These are phyloP conservation scores for Zea mays DNA, from an alignment of 176 grass and related monocot species.

Conservation along the genomic window Zm-B73-REFERENCE-NAM-5.0 NC_050096.1:171127001-171127500, in stretches of 20 bases:
- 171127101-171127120: background rate
- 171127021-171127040: background rate
- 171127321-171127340: constrained; percentile 72
- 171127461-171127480: background rate
- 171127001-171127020: background rate
- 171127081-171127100: background rate
- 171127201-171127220: background rate
- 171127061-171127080: constrained; percentile 22
- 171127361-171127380: constrained; percentile 57
- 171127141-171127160: background rate
- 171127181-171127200: constrained; percentile 36
- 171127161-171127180: background rate
- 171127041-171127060: background rate
- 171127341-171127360: constrained; percentile 82
- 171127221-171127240: constrained; percentile 21
- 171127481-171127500: constrained; percentile 47
- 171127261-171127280: constrained; percentile 65
- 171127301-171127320: constrained; percentile 74
- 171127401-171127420: background rate
- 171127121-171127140: background rate
- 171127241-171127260: constrained; percentile 97
- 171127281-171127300: constrained; percentile 69
- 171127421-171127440: background rate
- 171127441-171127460: background rate
- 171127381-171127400: too few relatives aligned